Percentiles rank a stretch among this genome's conserved stretches.
phyloP scores from a whole-genome alignment of 495 filamentous ascomycete genomes.

The Penicilliopsis zonata region DNA sequence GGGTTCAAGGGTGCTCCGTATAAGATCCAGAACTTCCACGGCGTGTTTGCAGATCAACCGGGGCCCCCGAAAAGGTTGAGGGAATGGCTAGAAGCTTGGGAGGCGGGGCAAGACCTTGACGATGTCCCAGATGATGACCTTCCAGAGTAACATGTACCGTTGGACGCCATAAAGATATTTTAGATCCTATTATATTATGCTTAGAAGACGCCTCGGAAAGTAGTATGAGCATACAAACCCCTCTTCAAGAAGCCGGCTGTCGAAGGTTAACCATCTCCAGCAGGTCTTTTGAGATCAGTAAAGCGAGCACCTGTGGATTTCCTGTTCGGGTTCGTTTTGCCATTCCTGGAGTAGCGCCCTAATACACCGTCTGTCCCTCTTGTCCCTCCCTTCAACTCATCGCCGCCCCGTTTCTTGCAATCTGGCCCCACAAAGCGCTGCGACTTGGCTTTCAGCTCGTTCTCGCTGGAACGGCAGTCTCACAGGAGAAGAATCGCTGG shows the following conservation, averaged over 20 bases:
- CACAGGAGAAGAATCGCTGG: no score
- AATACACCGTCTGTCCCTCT: no score
- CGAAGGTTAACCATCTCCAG: constrained; percentile 1
- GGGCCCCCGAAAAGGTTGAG: background rate
- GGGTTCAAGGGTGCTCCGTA: background rate
- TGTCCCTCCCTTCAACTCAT: no score
- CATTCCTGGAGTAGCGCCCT: no score
- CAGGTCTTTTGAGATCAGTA: background rate
- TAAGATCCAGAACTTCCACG: no score
- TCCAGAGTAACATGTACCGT: constrained; percentile 1
- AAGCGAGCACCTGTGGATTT: background rate
- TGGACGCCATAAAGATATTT: background rate
- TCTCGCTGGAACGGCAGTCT: no score
- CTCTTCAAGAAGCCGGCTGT: background rate
- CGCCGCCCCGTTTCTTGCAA: no score
- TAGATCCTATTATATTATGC: constrained; percentile 1
- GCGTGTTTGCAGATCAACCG: background rate
- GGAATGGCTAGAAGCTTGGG: constrained; percentile 2
- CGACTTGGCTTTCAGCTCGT: no score
- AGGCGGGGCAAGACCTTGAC: no score
- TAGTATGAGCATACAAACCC: background rate
- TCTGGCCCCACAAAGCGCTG: no score
- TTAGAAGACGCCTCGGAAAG: constrained; percentile 1
- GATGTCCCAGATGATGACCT: constrained; percentile 1
- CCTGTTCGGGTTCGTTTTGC: background rate